Base-by-base conservation (phyloP, 225 moss, liverwort and hornwort species). In the Physcomitrium patens region DNA sequence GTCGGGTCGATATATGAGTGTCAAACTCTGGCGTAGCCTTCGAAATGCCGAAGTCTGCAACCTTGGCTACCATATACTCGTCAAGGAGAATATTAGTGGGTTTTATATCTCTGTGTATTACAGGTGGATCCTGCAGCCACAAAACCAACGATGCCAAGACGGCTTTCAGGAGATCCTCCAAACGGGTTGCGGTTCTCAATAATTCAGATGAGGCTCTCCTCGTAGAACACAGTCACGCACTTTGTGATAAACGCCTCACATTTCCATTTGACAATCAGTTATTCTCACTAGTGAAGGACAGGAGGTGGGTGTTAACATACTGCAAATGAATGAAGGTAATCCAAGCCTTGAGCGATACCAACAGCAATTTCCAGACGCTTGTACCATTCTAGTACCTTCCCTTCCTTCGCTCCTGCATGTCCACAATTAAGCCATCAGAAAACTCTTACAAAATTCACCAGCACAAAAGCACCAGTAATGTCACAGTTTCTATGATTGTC, bases 31-130 rank as follows among this genome's bases (percentile, higher is more conserved):
- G 81, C 12, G 15, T 15, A 65, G 83, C 86, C 31, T 73, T 83
- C 15, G 86, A 86, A 69, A 83, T 86, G 2, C 83, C 81, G 18
- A 86, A 83, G 51, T 86, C 86, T 6, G 83, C 86, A 18, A 86
- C 78, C 69, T 86, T 86, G 22, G 86, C 86, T 2, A 83, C 73
- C 45, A 86, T 56, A 60, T 86, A 68, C 0, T 81, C 81, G 19
- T 86, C 83, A 69, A 86, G 58, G 62, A 86, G 66, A 19, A 86
- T 83, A 65, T 86, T 86, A 56, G 60, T 69, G 10, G 83, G 83
- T 65, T 83, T 86, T 61, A 86, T 77, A 50, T 83, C 86, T 76
- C 83, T 68, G 75, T 83, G 86, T 28, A 84, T 79, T 62, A 87
- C 76, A 0, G 84, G 84, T 3, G 84, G 84, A 63, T 87, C 86